Conservation (phyloP, 257 asterid genomes). For the Solanum pinnatisectum region DNA sequence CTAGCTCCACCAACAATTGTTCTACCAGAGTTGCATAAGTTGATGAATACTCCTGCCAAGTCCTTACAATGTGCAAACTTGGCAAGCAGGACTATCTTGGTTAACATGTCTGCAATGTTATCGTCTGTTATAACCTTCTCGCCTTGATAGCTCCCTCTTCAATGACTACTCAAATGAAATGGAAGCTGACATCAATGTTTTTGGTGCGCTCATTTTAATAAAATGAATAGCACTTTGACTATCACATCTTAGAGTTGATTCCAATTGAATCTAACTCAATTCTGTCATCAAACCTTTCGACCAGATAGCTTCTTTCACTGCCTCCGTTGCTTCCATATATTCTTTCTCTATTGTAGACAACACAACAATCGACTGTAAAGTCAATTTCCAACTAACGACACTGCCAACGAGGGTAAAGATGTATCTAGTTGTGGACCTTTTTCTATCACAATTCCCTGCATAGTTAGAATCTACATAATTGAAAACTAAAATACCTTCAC, state of each 20-base stretch:
- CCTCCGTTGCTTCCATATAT: background rate
- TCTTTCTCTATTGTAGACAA: no score
- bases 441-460: no score
- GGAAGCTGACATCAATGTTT: background rate
- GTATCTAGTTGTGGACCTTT: background rate
- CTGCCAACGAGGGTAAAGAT: background rate
- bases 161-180: background rate
- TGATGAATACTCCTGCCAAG: background rate
- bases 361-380: background rate
- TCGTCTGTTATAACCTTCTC: background rate
- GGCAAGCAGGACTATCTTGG: background rate
- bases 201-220: background rate
- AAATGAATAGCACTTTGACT: background rate
- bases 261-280: rapidly evolving
- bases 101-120: background rate
- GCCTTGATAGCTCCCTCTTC: background rate
- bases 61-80: background rate
- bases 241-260: background rate
- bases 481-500: no score
- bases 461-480: no score
- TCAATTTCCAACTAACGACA: background rate
- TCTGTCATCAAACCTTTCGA: background rate
- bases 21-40: background rate
- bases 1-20: background rate
- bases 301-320: background rate